These are phyloP conservation scores for Vanrija sp. DNA, from an alignment of 1,284 basidiomycete genomes.

Conservation along the genomic window DNA sequence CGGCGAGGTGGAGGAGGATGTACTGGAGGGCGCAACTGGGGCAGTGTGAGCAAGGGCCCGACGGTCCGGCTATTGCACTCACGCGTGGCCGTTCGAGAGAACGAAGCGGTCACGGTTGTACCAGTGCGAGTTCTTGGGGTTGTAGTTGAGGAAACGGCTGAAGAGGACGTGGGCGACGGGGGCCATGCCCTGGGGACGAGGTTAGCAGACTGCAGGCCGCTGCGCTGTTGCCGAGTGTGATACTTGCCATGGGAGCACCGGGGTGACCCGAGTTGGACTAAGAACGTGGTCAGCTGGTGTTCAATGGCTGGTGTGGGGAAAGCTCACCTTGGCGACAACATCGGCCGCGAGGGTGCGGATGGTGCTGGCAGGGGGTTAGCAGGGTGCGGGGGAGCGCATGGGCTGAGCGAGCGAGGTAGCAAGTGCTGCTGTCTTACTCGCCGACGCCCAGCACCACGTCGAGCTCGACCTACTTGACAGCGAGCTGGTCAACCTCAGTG, in stretches of 20 bases:
- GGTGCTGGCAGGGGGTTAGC: slow-evolving; percentile 31
- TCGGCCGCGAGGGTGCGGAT: slow-evolving; percentile 52
- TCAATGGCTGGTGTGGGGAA: slow-evolving; percentile 57
- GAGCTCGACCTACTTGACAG: slow-evolving; percentile 33
- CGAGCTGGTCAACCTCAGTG: slow-evolving; percentile 53
- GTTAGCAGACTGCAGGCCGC: slow-evolving; percentile 7
- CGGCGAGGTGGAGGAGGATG: slow-evolving; percentile 50
- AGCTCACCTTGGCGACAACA: slow-evolving; percentile 51
- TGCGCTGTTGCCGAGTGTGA: background rate
- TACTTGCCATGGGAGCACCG: slow-evolving; percentile 73
- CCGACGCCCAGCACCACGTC: background rate
- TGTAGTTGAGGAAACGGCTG: slow-evolving; percentile 73
- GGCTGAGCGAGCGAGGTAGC: background rate
- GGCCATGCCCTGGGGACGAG: slow-evolving; percentile 60
- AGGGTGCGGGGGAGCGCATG: background rate
- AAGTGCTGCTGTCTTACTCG: background rate
- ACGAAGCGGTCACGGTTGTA: slow-evolving; percentile 71
- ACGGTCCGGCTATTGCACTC: slow-evolving; percentile 33
- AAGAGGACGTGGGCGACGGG: slow-evolving; percentile 84
- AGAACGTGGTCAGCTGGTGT: slow-evolving; percentile 15
- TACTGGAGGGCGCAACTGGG: slow-evolving; percentile 63
- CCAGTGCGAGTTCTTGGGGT: slow-evolving; percentile 86
- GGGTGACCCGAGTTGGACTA: slow-evolving; percentile 92
- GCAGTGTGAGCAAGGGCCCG: slow-evolving; percentile 1
- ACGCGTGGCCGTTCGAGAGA: slow-evolving; percentile 52